phyloP scores from a whole-genome alignment of 176 grass and related monocot species.

The Lolium perenne region DNA sequence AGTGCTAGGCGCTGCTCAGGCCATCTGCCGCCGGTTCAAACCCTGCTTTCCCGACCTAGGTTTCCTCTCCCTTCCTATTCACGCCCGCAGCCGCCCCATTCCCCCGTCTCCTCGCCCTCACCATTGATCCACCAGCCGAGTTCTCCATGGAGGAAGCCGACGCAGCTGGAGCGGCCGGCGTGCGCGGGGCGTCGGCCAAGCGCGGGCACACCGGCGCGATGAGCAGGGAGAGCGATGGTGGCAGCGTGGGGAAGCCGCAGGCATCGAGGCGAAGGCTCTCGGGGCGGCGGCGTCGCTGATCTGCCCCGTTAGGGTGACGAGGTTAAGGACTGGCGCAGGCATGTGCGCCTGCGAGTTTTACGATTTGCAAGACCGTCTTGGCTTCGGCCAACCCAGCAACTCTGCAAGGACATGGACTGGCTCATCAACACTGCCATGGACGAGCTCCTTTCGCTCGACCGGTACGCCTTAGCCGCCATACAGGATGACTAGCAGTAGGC shows the following conservation, averaged over 20 bases:
- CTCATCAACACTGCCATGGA: conserved; percentile 81
- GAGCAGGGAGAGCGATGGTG: background rate
- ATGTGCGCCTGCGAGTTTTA: conserved; percentile 80
- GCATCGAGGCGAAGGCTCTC: background rate
- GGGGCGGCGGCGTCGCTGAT: conserved; percentile 59
- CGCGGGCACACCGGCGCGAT: conserved; percentile 33
- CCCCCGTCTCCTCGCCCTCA: no score
- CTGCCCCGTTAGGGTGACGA: conserved; percentile 65
- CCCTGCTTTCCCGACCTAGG: no score
- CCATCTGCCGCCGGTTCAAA: no score
- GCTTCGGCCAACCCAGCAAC: conserved; percentile 67
- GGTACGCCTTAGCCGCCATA: conserved; percentile 38
- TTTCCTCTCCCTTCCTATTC: no score
- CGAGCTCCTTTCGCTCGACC: conserved; percentile 54
- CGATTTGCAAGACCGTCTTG: conserved; percentile 77
- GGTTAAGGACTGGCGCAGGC: conserved; percentile 47
- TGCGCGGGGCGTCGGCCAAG: conserved; percentile 33
- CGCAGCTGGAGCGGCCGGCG: conserved; percentile 7
- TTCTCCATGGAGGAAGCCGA: conserved; percentile 28
- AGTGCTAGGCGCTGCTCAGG: no score
- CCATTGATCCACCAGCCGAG: no score
- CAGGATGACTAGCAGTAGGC: background rate
- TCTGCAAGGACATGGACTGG: conserved; percentile 72
- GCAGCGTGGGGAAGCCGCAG: conserved; percentile 25
- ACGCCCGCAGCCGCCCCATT: no score